Evolutionary conservation across 352 stramenopile species (phyloP).

Genomic region (Phytophthora rubi): DNA sequence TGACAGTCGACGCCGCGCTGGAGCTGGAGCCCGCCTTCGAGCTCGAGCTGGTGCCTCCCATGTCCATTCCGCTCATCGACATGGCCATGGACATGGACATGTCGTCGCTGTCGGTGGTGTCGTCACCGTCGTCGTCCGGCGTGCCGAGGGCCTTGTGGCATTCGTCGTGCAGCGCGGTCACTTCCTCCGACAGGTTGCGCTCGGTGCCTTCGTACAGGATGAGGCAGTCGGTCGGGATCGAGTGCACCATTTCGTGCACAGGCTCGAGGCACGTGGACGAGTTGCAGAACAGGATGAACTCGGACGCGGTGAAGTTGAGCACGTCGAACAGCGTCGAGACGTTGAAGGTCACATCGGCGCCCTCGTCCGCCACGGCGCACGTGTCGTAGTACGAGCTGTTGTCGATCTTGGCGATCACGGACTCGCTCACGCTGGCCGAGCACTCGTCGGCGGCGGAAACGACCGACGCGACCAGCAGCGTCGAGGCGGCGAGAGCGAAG

Average conservation of each 20-base stretch:
- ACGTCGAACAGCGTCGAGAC: slow-evolving; percentile 53
- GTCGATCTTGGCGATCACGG: slow-evolving; percentile 47
- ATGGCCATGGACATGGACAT: slow-evolving; percentile 39
- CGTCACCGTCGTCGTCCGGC: slow-evolving; percentile 28
- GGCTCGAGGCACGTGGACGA: slow-evolving; percentile 56
- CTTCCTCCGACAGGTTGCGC: slow-evolving; percentile 47
- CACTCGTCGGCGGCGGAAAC: slow-evolving; percentile 33
- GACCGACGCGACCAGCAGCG: slow-evolving; percentile 27
- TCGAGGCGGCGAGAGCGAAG: slow-evolving; percentile 28
- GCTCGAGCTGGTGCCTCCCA: slow-evolving; percentile 23
- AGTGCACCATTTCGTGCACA: slow-evolving; percentile 56
- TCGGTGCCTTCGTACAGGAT: slow-evolving; percentile 50
- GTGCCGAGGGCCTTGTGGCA: slow-evolving; percentile 46
- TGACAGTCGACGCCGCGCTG: slow-evolving; percentile 23
- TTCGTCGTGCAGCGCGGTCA: slow-evolving; percentile 48
- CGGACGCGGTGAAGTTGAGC: slow-evolving; percentile 45
- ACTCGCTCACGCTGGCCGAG: slow-evolving; percentile 38
- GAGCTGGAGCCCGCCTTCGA: slow-evolving; percentile 15
- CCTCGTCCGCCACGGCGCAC: slow-evolving; percentile 44
- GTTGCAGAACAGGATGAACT: slow-evolving; percentile 61
- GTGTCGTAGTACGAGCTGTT: slow-evolving; percentile 60
- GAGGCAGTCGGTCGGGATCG: slow-evolving; percentile 47
- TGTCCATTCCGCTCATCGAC: slow-evolving; percentile 33
- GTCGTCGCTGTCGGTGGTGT: slow-evolving; percentile 27
- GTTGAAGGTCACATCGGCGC: slow-evolving; percentile 48